Percentiles rank a stretch among this genome's conserved stretches.
Conservation (phyloP, 176 grass and related monocot species). For the Poa annua region DNA sequence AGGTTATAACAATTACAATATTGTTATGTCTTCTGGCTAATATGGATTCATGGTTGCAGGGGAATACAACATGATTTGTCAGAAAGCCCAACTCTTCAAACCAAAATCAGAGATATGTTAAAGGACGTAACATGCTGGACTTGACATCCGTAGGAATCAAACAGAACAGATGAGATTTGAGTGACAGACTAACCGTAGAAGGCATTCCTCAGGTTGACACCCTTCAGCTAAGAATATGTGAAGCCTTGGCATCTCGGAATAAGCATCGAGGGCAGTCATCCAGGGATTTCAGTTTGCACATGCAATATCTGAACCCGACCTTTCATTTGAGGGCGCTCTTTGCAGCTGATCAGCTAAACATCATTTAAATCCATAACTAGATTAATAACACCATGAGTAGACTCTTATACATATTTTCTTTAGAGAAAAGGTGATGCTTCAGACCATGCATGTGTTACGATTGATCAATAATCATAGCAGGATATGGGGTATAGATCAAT, state of each 20-base stretch:
- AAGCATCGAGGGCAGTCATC: constrained; percentile 82
- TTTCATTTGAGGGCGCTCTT: constrained; percentile 75
- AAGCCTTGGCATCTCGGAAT: constrained; percentile 95
- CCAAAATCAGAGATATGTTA: constrained; percentile 82
- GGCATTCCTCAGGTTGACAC: constrained; percentile 77
- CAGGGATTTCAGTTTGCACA: constrained; percentile 74
- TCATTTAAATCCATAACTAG: constrained; percentile 51
- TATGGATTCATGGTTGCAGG: constrained; percentile 55
- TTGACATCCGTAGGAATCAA: constrained; percentile 26
- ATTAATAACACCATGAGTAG: constrained; percentile 25
- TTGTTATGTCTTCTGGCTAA: constrained; percentile 5
- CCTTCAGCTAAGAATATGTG: constrained; percentile 88
- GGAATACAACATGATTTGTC: constrained; percentile 76
- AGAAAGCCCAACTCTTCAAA: constrained; percentile 87
- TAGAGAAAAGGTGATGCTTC: constrained; percentile 1
- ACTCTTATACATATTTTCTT: constrained; percentile 31
- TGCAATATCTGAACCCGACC: constrained; percentile 71
- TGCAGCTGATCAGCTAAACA: constrained; percentile 67
- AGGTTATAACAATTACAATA: constrained; percentile 29
- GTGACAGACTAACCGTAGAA: constrained; percentile 12
- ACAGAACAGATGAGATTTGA: neutral
- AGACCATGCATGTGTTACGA: constrained; percentile 1
- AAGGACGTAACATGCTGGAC: constrained; percentile 20
- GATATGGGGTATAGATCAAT: neutral
- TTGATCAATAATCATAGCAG: neutral